Conservation (phyloP, 495 filamentous ascomycete species). For the Hyaloscypha variabilis region DNA sequence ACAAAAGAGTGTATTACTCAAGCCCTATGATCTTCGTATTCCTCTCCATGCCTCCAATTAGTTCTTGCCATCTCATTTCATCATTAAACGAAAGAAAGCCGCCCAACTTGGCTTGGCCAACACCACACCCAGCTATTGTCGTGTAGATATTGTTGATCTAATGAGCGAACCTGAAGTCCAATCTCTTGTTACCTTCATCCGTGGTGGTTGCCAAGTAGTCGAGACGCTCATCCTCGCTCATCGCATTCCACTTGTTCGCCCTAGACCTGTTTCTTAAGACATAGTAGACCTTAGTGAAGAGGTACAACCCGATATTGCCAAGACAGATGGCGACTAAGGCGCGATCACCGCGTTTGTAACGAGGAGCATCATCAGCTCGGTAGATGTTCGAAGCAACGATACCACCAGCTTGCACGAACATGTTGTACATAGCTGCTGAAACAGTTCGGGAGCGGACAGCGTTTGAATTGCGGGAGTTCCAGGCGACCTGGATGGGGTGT, state of each 20-base stretch:
- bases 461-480: slow-evolving; percentile 69
- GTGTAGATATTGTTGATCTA: slow-evolving; percentile 8
- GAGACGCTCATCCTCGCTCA: slow-evolving; percentile 62
- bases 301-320: slow-evolving; percentile 58
- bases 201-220: slow-evolving; percentile 66
- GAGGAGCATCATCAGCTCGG: slow-evolving; percentile 63
- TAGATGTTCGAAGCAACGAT: slow-evolving; percentile 69
- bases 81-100: neutral
- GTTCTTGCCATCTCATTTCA: neutral
- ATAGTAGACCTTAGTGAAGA: slow-evolving; percentile 64
- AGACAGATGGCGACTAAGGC: slow-evolving; percentile 59
- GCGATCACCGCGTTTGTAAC: slow-evolving; percentile 67
- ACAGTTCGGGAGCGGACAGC: slow-evolving; percentile 69
- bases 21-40: neutral
- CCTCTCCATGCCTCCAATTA: neutral
- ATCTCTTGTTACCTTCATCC: slow-evolving; percentile 73
- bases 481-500: slow-evolving; percentile 67
- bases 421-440: slow-evolving; percentile 71
- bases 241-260: slow-evolving; percentile 52
- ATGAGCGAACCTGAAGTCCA: slow-evolving; percentile 52
- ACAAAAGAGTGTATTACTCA: neutral
- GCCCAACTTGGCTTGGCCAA: neutral
- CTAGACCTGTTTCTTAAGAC: slow-evolving; percentile 55
- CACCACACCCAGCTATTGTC: neutral
- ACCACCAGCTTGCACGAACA: slow-evolving; percentile 69